phyloP scores from a whole-genome alignment of 345 rosid genomes.

The Populus deltoides region DNA sequence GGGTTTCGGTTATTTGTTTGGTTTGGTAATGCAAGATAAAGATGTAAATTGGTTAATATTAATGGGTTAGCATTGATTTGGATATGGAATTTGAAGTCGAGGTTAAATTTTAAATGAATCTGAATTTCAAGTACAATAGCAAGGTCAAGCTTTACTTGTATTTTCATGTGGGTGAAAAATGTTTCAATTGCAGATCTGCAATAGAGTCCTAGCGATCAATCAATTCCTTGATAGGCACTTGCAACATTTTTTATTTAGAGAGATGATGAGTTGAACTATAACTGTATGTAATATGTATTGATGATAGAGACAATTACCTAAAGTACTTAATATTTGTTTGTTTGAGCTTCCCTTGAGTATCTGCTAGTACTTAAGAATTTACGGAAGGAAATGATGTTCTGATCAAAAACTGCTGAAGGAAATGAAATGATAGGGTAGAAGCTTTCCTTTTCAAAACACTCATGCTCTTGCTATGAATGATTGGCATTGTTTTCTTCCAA shows the following conservation, averaged over 20 bases:
- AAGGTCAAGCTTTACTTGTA: no score
- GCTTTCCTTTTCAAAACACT: neutral
- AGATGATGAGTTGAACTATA: neutral
- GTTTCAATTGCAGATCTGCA: no score
- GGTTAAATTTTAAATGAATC: neutral
- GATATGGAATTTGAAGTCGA: neutral
- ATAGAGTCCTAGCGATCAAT: neutral
- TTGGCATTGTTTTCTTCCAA: neutral
- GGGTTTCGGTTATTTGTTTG: neutral
- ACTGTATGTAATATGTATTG: no score
- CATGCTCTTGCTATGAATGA: neutral
- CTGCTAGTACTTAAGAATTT: no score
- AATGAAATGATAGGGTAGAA: no score
- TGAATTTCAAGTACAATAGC: no score
- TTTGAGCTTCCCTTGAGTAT: no score
- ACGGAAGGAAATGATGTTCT: no score
- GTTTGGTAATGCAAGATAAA: neutral
- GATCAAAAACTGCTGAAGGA: no score
- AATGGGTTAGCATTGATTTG: neutral
- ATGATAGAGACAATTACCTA: no score
- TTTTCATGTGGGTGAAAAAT: no score
- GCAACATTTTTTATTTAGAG: neutral
- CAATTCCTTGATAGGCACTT: neutral
- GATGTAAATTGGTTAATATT: neutral
- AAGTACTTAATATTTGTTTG: no score